A percentile compares a stretch with the other conserved stretches of the same genome.
phyloP scores from a whole-genome alignment of 1,284 basidiomycete genomes.

The Retiboletus flavoniger region DNA sequence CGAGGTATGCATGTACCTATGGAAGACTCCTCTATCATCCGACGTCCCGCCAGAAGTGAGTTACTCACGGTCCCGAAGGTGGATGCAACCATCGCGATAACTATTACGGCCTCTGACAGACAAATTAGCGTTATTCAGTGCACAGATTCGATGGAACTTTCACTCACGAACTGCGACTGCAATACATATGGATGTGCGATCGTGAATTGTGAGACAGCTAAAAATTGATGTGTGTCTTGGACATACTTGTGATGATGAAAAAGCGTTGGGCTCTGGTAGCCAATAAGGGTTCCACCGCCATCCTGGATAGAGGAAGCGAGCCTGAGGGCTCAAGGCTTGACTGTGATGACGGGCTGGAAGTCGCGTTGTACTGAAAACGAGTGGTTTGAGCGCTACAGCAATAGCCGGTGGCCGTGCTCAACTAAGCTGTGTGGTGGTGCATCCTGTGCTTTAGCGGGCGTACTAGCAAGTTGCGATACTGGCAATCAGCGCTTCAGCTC shows the following conservation, averaged over 20 bases:
- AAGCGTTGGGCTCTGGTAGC: slow-evolving; percentile 64
- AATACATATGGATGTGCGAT: slow-evolving; percentile 9
- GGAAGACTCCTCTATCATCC: slow-evolving; percentile 2
- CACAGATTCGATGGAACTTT: neutral
- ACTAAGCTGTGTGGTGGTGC: neutral
- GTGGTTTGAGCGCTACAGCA: neutral
- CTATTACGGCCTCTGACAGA: slow-evolving; percentile 47
- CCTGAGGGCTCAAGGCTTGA: slow-evolving; percentile 13
- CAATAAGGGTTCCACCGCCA: slow-evolving; percentile 66
- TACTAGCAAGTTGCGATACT: no score
- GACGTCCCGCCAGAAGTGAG: neutral
- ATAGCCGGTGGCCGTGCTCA: slow-evolving; percentile 17
- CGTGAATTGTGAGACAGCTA: slow-evolving; percentile 9
- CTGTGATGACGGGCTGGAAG: slow-evolving; percentile 8
- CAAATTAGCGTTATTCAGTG: slow-evolving; percentile 6
- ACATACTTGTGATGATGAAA: slow-evolving; percentile 64
- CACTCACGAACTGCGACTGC: slow-evolving; percentile 49
- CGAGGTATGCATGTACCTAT: slow-evolving; percentile 56
- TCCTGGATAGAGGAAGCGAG: slow-evolving; percentile 31
- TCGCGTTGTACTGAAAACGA: neutral
- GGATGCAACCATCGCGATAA: slow-evolving; percentile 55
- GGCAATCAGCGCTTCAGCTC: no score
- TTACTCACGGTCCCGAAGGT: slow-evolving; percentile 49
- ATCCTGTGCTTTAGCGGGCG: no score
- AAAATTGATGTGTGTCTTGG: neutral